A percentile compares a stretch with the other conserved stretches of the same genome.
These are phyloP conservation scores for Pseudogymnoascus sp. DNA, from an alignment of 2,329 filamentous ascomycete genomes.

Conservation along the genomic window DNA sequence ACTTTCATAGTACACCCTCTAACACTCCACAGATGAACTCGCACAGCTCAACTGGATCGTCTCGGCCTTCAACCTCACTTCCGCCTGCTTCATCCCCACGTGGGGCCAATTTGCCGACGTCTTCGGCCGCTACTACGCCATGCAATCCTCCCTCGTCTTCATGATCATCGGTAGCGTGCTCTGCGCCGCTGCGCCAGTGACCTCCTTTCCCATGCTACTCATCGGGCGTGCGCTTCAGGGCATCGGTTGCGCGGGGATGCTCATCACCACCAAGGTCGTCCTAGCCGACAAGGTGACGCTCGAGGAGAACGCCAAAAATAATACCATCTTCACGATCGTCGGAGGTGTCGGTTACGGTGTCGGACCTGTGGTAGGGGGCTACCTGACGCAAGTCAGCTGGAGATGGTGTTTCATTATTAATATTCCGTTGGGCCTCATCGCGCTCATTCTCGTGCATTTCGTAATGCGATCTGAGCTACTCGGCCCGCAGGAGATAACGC, in stretches of 20 bases:
- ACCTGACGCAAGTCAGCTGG: conserved; percentile 49
- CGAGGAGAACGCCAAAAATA: conserved; percentile 54
- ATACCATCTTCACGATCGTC: conserved; percentile 52
- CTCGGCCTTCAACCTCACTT: conserved; percentile 59
- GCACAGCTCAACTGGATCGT: conserved; percentile 62
- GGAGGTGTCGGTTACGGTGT: conserved; percentile 51
- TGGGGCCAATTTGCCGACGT: conserved; percentile 59
- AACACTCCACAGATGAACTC: conserved; percentile 34
- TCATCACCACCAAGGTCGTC: conserved; percentile 53
- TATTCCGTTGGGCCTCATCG: conserved; percentile 45
- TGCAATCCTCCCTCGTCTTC: conserved; percentile 48
- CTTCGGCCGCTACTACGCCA: conserved; percentile 51
- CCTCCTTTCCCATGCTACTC: conserved; percentile 50
- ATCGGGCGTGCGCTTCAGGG: conserved; percentile 58
- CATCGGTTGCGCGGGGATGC: conserved; percentile 51
- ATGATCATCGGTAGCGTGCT: conserved; percentile 54
- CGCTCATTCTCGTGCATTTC: conserved; percentile 46
- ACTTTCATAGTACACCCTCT: conserved; percentile 7
- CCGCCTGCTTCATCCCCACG: conserved; percentile 58
- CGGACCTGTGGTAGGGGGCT: conserved; percentile 53
- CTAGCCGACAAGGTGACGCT: conserved; percentile 56
- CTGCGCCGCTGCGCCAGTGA: conserved; percentile 48
- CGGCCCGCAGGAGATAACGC: conserved; percentile 34
- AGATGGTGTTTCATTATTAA: conserved; percentile 60
- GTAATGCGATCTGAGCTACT: conserved; percentile 52